Evolutionary conservation across 2,329 filamentous ascomycete genomes (phyloP), one percentile per base, ranked within the genome.

Genomic region (Periconia sp.): DNA sequence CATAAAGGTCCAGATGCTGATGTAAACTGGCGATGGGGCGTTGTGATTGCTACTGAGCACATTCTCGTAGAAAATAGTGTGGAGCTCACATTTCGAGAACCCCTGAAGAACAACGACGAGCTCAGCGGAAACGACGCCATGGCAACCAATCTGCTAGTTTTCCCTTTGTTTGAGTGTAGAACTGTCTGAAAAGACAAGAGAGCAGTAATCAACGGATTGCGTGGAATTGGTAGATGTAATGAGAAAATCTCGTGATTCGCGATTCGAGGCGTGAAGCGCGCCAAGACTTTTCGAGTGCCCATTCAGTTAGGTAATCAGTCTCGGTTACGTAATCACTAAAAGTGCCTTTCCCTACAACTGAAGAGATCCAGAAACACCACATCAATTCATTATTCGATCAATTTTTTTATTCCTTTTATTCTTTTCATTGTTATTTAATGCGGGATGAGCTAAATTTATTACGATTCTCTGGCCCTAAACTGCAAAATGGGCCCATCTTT

Each of bases 401-500:
- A n/a, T n/a, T n/a, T n/a, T n/a, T n/a, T n/a, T n/a, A n/a, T n/a
- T n/a, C n/a, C 17, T 42, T 17, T 19, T 23, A 11, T 44, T 14
- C 18, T 19, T 20, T 23, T 15, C 27, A 6, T 15, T 9, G 9
- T 44, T 44, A 20, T 20, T 19, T 10, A 42, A 18, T 42, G n/a
- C 5, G 23, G 3, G 23, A 27, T 27, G 8, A 37, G 13, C 10
- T 13, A 37, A 37, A 18, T 15, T n/a, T 17, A 41, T 35, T 17
- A 41, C 18, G n/a, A 48, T 17, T 6, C 46, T 30, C 63, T 63
- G 15, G 62, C 55, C 44, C 67, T 60, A 49, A 78, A 76, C 74
- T 90, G 83, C 52, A 91, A 76, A 74, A 89, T 79, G 1, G 86
- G 85, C 0, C 89, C 89, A 64, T 88, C 81, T 76, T 91, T 92